Percentiles rank a stretch among this genome's conserved stretches.
phyloP scores from a whole-genome alignment of 768 basidiomycete species.

The Ramaria sp. region DNA sequence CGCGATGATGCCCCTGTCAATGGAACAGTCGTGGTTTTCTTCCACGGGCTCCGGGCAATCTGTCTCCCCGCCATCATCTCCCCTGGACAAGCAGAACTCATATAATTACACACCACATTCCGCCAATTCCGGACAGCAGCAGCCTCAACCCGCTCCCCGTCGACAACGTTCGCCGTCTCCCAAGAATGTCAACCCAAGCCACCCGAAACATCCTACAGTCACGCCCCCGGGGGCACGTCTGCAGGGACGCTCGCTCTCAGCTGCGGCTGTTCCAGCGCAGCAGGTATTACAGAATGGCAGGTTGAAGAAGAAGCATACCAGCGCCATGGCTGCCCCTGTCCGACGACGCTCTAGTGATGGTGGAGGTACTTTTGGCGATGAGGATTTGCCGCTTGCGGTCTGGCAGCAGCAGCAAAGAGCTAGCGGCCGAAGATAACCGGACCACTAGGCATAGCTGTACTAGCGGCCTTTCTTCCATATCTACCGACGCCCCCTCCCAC shows the following conservation, averaged over 20 bases:
- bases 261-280: slow-evolving; percentile 36
- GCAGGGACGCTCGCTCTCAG: slow-evolving; percentile 64
- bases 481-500: not conserved
- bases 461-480: not conserved
- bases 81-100: not conserved
- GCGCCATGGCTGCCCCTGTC: slow-evolving; percentile 34
- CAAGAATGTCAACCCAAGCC: slow-evolving; percentile 10
- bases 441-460: not conserved
- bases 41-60: not conserved
- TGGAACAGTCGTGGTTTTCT: slow-evolving; percentile 8
- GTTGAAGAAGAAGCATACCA: slow-evolving; percentile 46
- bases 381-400: slow-evolving; percentile 70
- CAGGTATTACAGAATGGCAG: slow-evolving; percentile 37
- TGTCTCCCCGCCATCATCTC: not conserved
- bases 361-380: slow-evolving; percentile 44
- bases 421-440: not conserved
- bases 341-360: slow-evolving; percentile 28
- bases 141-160: slow-evolving; percentile 4
- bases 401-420: slow-evolving; percentile 55
- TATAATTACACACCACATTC: slow-evolving; percentile 1
- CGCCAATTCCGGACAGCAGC: not conserved
- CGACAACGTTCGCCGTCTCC: slow-evolving; percentile 4
- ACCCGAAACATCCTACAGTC: slow-evolving; percentile 12
- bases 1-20: slow-evolving; percentile 10
- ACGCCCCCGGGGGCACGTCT: slow-evolving; percentile 20